Percentiles rank a stretch among this genome's conserved stretches.
Evolutionary conservation across 768 basidiomycete genomes (phyloP).

Genomic region (Rhodotorula graminis): DNA sequence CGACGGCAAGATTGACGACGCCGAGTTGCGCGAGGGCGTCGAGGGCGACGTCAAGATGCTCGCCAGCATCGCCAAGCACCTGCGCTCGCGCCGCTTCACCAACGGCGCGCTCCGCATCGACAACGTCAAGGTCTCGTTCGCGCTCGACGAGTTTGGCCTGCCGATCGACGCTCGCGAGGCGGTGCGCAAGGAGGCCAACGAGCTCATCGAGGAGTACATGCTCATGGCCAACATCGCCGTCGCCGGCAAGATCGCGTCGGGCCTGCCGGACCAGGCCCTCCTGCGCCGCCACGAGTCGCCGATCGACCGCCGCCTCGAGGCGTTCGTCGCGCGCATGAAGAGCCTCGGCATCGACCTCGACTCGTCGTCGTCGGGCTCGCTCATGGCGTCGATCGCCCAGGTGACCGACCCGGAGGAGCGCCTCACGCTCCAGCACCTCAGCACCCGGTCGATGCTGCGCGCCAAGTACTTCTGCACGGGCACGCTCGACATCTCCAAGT

Average conservation of each 20-base stretch:
- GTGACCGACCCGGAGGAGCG: constrained; percentile 60
- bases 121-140: constrained; percentile 67
- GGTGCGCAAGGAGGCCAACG: constrained; percentile 65
- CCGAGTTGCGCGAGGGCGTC: constrained; percentile 51
- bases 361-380: constrained; percentile 65
- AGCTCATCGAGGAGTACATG: constrained; percentile 95
- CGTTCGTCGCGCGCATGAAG: constrained; percentile 72
- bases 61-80: constrained; percentile 62
- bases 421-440: constrained; percentile 69
- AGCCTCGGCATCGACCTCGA: constrained; percentile 81
- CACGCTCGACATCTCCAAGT: constrained; percentile 98
- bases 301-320: constrained; percentile 77
- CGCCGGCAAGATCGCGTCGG: constrained; percentile 86
- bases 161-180: constrained; percentile 73
- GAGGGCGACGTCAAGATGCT: constrained; percentile 71
- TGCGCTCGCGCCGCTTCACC: constrained; percentile 68
- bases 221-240: constrained; percentile 81
- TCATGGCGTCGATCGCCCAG: constrained; percentile 78
- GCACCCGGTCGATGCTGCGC: constrained; percentile 81
- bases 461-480: constrained; percentile 99
- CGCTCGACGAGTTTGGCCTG: constrained; percentile 67
- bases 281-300: constrained; percentile 91
- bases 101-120: constrained; percentile 71
- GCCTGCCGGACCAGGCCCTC: constrained; percentile 93
- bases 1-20: constrained; percentile 51